Conservation (phyloP, 257 asterid species). For the Petunia secreta region DNA sequence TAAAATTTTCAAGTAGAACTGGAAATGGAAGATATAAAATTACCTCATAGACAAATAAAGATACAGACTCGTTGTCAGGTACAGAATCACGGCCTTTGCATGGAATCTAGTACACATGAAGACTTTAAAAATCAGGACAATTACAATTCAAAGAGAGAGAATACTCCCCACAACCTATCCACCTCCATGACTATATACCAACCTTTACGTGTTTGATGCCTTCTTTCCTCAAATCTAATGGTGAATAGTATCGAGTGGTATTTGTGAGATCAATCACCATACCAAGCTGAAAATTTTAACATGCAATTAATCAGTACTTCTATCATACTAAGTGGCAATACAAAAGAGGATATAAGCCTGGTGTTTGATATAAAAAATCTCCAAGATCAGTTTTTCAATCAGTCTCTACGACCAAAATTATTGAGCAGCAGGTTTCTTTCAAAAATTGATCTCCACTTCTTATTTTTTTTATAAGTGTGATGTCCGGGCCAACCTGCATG, state of each 20-base stretch:
- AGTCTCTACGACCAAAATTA: slow-evolving; percentile 5
- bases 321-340: slow-evolving; percentile 8
- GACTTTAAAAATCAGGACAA: slow-evolving; percentile 16
- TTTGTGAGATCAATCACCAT: slow-evolving; percentile 97
- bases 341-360: not conserved
- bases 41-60: slow-evolving; percentile 88
- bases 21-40: not conserved
- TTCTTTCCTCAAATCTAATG: slow-evolving; percentile 70
- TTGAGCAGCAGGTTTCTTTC: not conserved
- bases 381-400: not conserved
- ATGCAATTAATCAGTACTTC: slow-evolving; percentile 13
- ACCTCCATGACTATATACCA: slow-evolving; percentile 32
- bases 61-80: slow-evolving; percentile 90
- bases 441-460: not conserved
- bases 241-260: slow-evolving; percentile 78
- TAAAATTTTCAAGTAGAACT: slow-evolving; percentile 1
- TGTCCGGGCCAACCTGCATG: no score
- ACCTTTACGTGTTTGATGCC: slow-evolving; percentile 97
- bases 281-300: slow-evolving; percentile 69
- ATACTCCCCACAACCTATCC: not conserved
- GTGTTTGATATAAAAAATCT: not conserved
- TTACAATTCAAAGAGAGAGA: not conserved
- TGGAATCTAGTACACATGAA: slow-evolving; percentile 61
- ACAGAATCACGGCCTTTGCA: slow-evolving; percentile 99
- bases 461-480: no score